phyloP scores from a whole-genome alignment of 2,329 filamentous ascomycete genomes.

The Fusarium mundagurra region DNA sequence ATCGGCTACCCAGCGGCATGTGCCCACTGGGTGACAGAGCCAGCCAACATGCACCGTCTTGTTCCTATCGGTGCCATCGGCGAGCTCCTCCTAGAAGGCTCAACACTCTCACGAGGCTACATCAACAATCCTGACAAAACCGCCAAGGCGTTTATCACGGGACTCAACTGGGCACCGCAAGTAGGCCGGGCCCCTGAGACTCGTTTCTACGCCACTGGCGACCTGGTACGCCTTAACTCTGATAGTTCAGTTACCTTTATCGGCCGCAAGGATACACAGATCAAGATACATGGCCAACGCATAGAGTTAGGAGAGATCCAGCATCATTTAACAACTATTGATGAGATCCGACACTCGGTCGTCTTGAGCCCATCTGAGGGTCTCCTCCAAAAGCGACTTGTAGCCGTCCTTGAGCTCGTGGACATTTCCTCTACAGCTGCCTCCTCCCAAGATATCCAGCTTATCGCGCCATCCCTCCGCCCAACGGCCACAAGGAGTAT shows the following conservation, averaged over 20 bases:
- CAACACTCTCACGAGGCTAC: constrained; percentile 4
- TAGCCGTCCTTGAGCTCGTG: neutral
- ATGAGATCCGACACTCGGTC: constrained; percentile 2
- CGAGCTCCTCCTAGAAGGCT: neutral
- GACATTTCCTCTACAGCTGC: neutral
- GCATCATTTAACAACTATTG: neutral
- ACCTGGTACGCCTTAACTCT: neutral
- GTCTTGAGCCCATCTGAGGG: constrained; percentile 1
- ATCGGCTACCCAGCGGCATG: neutral
- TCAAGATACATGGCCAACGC: constrained; percentile 1
- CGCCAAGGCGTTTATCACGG: neutral
- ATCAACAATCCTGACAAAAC: neutral
- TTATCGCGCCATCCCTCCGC: neutral
- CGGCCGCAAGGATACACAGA: neutral
- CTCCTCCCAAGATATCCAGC: neutral
- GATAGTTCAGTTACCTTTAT: neutral
- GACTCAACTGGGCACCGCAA: neutral
- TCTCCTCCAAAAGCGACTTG: constrained; percentile 1
- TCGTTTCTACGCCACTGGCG: constrained; percentile 4
- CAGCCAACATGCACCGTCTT: neutral
- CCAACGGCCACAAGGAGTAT: neutral
- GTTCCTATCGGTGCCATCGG: neutral
- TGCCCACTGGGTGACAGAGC: constrained; percentile 3
- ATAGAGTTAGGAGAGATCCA: neutral
- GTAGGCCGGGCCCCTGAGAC: neutral